Evolutionary conservation across 2,329 filamentous ascomycete genomes (phyloP).

Genomic region (Clonostachys chloroleuca): DNA sequence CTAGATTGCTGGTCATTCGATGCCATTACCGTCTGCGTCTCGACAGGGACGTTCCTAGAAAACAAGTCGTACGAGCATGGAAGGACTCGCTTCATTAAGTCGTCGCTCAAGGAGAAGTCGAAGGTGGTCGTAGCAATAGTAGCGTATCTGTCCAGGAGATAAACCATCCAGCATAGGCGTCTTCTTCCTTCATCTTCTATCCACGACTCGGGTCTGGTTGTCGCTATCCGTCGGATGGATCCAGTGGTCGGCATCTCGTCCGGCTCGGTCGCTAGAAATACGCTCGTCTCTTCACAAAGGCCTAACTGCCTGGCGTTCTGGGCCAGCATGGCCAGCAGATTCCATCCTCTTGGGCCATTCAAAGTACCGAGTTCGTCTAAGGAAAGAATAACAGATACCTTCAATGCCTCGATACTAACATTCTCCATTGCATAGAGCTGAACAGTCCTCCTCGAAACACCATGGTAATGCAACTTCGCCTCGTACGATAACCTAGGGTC

Average conservation of each 20-base stretch:
- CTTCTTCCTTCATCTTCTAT: constrained; percentile 37
- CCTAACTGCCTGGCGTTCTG: constrained; percentile 32
- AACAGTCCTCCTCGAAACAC: constrained; percentile 28
- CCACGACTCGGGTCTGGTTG: constrained; percentile 31
- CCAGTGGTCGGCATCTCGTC: constrained; percentile 24
- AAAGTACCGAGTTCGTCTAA: constrained; percentile 35
- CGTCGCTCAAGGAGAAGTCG: constrained; percentile 34
- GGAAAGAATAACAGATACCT: constrained; percentile 32
- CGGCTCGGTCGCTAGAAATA: constrained; percentile 24
- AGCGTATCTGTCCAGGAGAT: constrained; percentile 36
- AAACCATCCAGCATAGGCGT: constrained; percentile 38
- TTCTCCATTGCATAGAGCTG: constrained; percentile 36
- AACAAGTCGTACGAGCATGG: constrained; percentile 39
- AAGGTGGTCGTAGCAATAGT: constrained; percentile 33
- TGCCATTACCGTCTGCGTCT: constrained; percentile 24
- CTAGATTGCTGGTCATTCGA: constrained; percentile 14
- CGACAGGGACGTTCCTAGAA: constrained; percentile 35
- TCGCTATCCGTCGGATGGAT: constrained; percentile 24
- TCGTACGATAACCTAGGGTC: constrained; percentile 29
- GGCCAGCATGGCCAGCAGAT: constrained; percentile 28
- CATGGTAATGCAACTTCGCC: constrained; percentile 30
- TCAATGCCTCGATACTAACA: constrained; percentile 28
- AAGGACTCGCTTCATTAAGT: constrained; percentile 29
- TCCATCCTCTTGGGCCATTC: constrained; percentile 36
- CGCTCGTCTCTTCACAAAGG: constrained; percentile 30